These are phyloP conservation scores for Schoenoplectus tabernaemontani DNA, from an alignment of 202 grass and related monocot genomes.

Conservation along the genomic window DNA sequence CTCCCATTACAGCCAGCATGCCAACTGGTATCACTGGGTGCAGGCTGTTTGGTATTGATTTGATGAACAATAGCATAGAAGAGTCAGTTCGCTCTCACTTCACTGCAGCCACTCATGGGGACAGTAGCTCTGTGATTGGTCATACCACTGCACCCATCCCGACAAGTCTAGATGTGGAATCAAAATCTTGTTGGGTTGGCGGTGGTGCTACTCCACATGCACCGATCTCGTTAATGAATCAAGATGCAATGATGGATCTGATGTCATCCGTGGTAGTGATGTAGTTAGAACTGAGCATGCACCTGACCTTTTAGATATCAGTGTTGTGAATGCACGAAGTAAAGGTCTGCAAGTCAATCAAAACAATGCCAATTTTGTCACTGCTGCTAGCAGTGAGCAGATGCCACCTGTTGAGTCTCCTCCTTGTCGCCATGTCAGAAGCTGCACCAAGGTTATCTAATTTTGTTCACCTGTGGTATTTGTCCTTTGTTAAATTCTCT, in stretches of 20 bases:
- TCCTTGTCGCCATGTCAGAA: conserved; percentile 63
- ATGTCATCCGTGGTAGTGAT: neutral
- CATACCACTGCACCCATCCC: conserved; percentile 12
- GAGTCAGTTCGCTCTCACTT: conserved; percentile 24
- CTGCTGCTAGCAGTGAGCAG: conserved; percentile 36
- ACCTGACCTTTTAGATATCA: neutral
- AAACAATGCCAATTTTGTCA: conserved; percentile 35
- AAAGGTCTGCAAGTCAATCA: conserved; percentile 52
- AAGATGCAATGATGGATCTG: neutral
- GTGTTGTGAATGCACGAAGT: conserved; percentile 30
- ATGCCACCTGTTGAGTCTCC: conserved; percentile 38
- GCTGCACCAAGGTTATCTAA: conserved; percentile 83
- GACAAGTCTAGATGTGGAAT: neutral
- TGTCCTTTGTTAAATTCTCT: neutral
- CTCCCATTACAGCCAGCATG: conserved; percentile 49
- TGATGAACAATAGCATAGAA: conserved; percentile 23
- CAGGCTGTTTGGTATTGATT: conserved; percentile 89
- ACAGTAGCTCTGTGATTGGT: conserved; percentile 15
- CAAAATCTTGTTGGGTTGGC: neutral
- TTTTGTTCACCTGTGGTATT: neutral
- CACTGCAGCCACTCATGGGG: neutral
- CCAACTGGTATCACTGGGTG: conserved; percentile 28
- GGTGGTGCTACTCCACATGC: neutral
- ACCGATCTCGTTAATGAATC: neutral
- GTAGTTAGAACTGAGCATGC: neutral